phyloP scores from a whole-genome alignment of 2,329 filamentous ascomycete species.

The Neonectria ditissima region DNA sequence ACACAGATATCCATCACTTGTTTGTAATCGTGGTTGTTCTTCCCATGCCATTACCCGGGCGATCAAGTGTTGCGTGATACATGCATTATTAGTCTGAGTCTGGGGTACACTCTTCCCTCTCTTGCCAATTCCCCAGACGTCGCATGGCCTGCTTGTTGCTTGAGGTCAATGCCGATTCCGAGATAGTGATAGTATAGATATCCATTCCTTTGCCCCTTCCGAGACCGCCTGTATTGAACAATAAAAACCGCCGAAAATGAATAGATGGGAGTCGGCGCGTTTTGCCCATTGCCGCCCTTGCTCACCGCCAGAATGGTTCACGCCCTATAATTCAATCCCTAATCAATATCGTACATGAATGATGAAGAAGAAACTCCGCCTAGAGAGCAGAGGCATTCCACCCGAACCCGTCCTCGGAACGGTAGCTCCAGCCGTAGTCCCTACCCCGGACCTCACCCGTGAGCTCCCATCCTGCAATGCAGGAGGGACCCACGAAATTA shows the following conservation, averaged over 20 bases:
- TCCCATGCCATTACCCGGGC: constrained; percentile 13
- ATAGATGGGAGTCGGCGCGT: constrained; percentile 10
- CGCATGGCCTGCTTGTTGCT: constrained; percentile 23
- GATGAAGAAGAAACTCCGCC: constrained; percentile 29
- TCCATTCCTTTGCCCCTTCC: constrained; percentile 14
- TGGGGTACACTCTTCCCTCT: constrained; percentile 12
- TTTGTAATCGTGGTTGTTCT: constrained; percentile 8
- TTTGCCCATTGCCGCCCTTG: constrained; percentile 11
- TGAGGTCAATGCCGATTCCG: constrained; percentile 4
- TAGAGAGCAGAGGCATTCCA: too few relatives aligned
- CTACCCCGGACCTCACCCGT: constrained; percentile 5
- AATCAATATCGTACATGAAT: constrained; percentile 39
- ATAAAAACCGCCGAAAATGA: constrained; percentile 17
- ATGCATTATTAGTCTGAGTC: constrained; percentile 22
- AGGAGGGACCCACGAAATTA: constrained; percentile 6
- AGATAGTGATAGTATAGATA: constrained; percentile 22
- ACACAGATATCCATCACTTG: neutral
- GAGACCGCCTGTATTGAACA: constrained; percentile 23
- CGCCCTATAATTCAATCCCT: constrained; percentile 20
- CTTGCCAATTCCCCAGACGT: constrained; percentile 4
- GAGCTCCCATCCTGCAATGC: neutral
- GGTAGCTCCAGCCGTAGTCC: constrained; percentile 16
- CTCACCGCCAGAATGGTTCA: constrained; percentile 21
- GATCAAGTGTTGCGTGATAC: constrained; percentile 16
- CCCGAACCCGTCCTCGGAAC: constrained; percentile 27